Evolutionary conservation across 257 asterid species (phyloP).

Genomic region (Nicotiana benthamiana): DNA sequence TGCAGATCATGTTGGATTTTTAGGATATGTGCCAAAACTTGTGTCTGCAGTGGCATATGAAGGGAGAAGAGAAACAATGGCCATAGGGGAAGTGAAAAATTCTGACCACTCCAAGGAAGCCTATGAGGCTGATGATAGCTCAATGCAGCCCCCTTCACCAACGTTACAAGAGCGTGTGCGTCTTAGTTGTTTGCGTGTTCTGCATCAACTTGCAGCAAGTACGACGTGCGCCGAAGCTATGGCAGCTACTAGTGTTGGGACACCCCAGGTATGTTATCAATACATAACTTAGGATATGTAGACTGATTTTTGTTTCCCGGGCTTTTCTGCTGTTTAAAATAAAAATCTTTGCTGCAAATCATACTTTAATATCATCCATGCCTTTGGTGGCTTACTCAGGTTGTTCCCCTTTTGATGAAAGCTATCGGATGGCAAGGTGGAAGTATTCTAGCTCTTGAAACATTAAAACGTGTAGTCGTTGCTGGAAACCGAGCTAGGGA

Average conservation of each 20-base stretch:
- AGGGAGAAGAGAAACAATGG: constrained; percentile 93
- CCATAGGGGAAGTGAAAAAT: constrained; percentile 41
- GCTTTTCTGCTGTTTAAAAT: background rate
- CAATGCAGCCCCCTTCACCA: constrained; percentile 46
- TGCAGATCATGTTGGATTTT: constrained; percentile 98
- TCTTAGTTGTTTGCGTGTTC: constrained; percentile 92
- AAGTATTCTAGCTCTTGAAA: constrained; percentile 97
- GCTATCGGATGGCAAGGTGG: constrained; percentile 99
- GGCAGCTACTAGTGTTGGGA: constrained; percentile 98
- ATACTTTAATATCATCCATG: background rate
- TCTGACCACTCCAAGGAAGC: constrained; percentile 19
- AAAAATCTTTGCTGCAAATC: background rate
- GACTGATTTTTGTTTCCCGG: background rate
- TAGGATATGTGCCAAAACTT: constrained; percentile 94
- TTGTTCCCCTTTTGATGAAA: constrained; percentile 95
- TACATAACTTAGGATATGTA: background rate
- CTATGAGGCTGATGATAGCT: constrained; percentile 53
- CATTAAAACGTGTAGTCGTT: constrained; percentile 88
- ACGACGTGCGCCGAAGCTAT: constrained; percentile 98
- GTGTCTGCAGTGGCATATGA: constrained; percentile 91
- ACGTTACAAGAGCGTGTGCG: constrained; percentile 92
- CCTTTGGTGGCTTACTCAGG: constrained; percentile 41
- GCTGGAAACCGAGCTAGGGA: constrained; percentile 98
- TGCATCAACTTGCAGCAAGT: constrained; percentile 98
- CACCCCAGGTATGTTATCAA: constrained; percentile 62